A percentile compares a stretch with the other conserved stretches of the same genome.
Conservation (phyloP, 2,329 filamentous ascomycete genomes). For the Endoconidiophora polonica region DNA sequence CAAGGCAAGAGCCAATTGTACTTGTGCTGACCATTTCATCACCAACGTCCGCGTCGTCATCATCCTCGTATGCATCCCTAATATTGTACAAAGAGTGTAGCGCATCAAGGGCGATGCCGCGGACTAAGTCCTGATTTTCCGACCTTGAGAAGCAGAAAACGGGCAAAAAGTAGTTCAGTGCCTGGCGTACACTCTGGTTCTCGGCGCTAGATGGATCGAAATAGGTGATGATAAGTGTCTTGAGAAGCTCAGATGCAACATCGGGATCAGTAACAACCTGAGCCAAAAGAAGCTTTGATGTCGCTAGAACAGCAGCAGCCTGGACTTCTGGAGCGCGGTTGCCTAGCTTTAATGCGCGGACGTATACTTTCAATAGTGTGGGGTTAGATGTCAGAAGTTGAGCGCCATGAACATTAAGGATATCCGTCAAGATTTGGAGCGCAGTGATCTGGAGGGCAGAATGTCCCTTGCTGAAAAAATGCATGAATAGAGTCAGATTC, state of each 20-base stretch:
- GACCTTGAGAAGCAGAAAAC: slow-evolving; percentile 79
- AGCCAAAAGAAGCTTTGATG: slow-evolving; percentile 74
- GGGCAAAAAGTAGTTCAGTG: slow-evolving; percentile 82
- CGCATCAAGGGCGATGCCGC: slow-evolving; percentile 52
- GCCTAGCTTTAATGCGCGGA: slow-evolving; percentile 61
- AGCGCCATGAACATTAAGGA: slow-evolving; percentile 74
- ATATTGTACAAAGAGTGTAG: slow-evolving; percentile 60
- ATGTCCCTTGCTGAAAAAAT: slow-evolving; percentile 89
- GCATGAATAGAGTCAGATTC: slow-evolving; percentile 83
- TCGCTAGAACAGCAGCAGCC: slow-evolving; percentile 61
- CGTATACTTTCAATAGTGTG: slow-evolving; percentile 67
- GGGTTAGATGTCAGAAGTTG: slow-evolving; percentile 54
- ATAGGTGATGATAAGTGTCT: slow-evolving; percentile 68
- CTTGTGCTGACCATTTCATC: slow-evolving; percentile 66
- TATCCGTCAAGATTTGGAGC: slow-evolving; percentile 82
- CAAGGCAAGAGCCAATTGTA: slow-evolving; percentile 63
- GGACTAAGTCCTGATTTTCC: slow-evolving; percentile 73
- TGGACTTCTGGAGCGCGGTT: slow-evolving; percentile 58
- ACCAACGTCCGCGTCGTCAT: slow-evolving; percentile 56
- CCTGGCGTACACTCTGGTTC: slow-evolving; percentile 72
- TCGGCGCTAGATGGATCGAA: slow-evolving; percentile 69
- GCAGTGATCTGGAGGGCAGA: slow-evolving; percentile 78
- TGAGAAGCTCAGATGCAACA: slow-evolving; percentile 57
- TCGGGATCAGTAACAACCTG: slow-evolving; percentile 56
- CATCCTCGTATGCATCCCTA: slow-evolving; percentile 56